A percentile compares a stretch with the other conserved stretches of the same genome.
Conservation (phyloP, 1,284 basidiomycete species). For the Coniferiporia weirii region DNA sequence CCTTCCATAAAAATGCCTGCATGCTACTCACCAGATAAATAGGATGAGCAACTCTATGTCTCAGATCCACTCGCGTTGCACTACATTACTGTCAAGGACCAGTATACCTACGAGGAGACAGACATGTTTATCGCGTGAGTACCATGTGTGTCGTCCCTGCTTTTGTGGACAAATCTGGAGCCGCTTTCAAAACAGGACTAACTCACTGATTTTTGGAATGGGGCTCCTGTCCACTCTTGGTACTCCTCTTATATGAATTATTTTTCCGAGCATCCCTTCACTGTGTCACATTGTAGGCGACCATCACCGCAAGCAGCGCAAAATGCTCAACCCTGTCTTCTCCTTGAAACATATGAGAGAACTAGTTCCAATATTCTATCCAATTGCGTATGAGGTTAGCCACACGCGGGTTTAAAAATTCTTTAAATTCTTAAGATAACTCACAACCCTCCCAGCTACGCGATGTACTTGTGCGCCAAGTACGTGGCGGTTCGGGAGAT, state of each 20-base stretch:
- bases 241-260: background rate
- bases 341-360: conserved; percentile 26
- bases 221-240: conserved; percentile 22
- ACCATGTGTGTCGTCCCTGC: background rate
- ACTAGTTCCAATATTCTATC: conserved; percentile 26
- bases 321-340: conserved; percentile 30
- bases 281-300: conserved; percentile 19
- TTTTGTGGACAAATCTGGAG: background rate
- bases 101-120: conserved; percentile 27
- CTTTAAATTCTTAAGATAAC: too few species aligned
- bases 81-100: conserved; percentile 30
- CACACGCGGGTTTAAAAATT: too few species aligned
- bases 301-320: conserved; percentile 24
- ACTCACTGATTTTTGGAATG: conserved; percentile 19
- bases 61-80: conserved; percentile 25
- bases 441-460: conserved; percentile 20
- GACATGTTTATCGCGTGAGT: conserved; percentile 21
- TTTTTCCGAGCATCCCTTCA: background rate
- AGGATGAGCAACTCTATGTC: conserved; percentile 19
- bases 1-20: background rate
- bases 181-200: background rate
- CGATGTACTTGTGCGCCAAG: conserved; percentile 19
- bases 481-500: conserved; percentile 20
- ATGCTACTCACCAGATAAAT: background rate
- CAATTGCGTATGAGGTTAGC: conserved; percentile 24